Evolutionary conservation across 208 protist species (phyloP), one percentile per base, ranked within the genome.

Genomic region (Trypanosoma platydactyli): DNA sequence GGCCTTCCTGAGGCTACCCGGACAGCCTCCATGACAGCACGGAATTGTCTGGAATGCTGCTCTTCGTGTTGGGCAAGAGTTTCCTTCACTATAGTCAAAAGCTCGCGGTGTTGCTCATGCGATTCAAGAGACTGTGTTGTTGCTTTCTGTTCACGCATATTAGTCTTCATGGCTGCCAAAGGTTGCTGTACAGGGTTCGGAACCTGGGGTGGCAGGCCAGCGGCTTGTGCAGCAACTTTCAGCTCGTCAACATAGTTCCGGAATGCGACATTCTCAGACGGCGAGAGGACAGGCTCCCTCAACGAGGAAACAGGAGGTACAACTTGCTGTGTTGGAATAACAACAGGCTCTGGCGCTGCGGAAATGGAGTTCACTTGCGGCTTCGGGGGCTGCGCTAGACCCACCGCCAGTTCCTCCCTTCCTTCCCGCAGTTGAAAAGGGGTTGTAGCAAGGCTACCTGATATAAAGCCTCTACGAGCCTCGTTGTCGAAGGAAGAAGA

Each of bases 181-280:
- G 25, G 42, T 40, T 33, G n/a, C 40, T 50, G 13, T 33, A 6
- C 45, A 57, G 33, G 6, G 0, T 13, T 35, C 13, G 58, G 68
- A 7, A 59, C 30, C 5, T 45, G 24, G 38, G 33, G 33, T 38
- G 44, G 18, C 33, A 53, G 13, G 52, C 56, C 54, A 24, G 63
- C 29, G 11, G 64, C 38, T 42, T 62, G 51, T 60, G 44, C 52
- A 16, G n/a, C 46, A 0, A 46, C 48, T 22, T 70, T 68, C 3
- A 94, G 70, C n/a, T 83, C 73, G 44, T 84, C 79, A 1, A 79
- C 82, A 73, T 94, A 94, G 25, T 76, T 80, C 12, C 67, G 57
- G 61, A 94, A 94, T 44, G 83, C 84, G 25, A 53, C 45, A 24
- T 68, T 33, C 63, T 92, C 76, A 16, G 61, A 65, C 0, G 80